Evolutionary conservation across 2,329 filamentous ascomycete species (phyloP).

Genomic region (Ophiostoma montium): DNA sequence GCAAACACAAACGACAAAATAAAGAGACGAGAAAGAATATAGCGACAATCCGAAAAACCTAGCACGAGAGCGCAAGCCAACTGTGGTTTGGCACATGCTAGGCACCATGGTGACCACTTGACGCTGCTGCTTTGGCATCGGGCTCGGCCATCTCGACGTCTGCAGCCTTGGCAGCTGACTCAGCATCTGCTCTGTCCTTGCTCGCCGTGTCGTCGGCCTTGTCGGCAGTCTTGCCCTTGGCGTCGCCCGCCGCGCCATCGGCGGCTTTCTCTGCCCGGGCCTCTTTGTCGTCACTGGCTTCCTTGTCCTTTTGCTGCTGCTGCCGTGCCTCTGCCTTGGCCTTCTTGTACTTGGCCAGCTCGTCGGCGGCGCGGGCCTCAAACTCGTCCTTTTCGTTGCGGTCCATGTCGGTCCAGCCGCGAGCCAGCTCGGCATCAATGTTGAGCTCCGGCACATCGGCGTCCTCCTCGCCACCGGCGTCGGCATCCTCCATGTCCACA

Average conservation of each 20-base stretch:
- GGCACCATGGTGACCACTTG: constrained; percentile 14
- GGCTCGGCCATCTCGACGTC: constrained; percentile 36
- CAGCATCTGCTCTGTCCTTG: background rate
- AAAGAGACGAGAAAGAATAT: too few species aligned
- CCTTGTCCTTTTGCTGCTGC: constrained; percentile 11
- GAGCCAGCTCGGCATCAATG: constrained; percentile 41
- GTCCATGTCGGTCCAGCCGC: constrained; percentile 39
- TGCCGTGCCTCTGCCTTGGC: constrained; percentile 22
- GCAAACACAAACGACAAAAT: too few species aligned
- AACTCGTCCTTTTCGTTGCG: constrained; percentile 36
- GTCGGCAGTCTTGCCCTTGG: background rate
- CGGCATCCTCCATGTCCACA: constrained; percentile 25
- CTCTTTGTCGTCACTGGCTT: constrained; percentile 1
- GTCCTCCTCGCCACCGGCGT: constrained; percentile 13
- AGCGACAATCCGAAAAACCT: too few species aligned
- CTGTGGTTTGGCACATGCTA: too few species aligned
- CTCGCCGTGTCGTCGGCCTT: background rate
- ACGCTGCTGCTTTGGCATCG: constrained; percentile 22
- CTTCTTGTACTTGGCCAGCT: constrained; percentile 27
- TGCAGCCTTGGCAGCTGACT: background rate
- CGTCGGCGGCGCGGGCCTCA: constrained; percentile 27
- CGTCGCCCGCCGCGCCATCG: constrained; percentile 2
- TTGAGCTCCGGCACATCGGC: constrained; percentile 14
- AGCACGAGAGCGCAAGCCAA: too few species aligned
- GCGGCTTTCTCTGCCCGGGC: constrained; percentile 3